Percentiles rank a stretch among this genome's conserved stretches.
Evolutionary conservation across 176 grass and related monocot species (phyloP).

Genomic region (Hordeum marinum): DNA sequence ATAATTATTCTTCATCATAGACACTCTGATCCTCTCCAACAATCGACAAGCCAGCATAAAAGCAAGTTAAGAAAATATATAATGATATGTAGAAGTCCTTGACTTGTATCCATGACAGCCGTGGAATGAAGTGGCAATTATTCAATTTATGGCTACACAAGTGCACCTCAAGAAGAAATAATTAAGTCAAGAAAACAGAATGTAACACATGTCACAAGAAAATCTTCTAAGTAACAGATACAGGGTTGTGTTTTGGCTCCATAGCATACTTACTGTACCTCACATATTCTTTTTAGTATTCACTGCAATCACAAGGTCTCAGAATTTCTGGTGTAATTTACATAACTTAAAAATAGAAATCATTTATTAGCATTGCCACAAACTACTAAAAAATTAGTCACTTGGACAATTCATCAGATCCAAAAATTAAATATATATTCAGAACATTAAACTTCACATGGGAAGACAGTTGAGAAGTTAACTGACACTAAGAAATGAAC

Average conservation of each 20-base stretch:
- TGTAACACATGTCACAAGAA: not conserved
- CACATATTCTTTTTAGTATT: not conserved
- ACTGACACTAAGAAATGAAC: no score
- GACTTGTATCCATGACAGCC: not conserved
- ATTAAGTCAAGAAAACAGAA: not conserved
- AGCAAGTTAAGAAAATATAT: not conserved
- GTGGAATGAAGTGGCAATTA: not conserved
- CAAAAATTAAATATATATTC: no score
- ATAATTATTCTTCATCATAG: no score
- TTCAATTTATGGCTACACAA: not conserved
- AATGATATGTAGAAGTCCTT: not conserved
- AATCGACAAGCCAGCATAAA: slow-evolving; percentile 14
- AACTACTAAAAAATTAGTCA: not conserved
- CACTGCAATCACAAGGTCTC: not conserved
- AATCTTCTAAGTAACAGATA: not conserved
- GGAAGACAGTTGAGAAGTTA: not conserved
- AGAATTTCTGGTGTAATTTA: not conserved
- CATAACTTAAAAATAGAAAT: not conserved
- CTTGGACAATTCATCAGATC: not conserved
- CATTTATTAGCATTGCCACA: not conserved
- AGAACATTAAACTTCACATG: not conserved
- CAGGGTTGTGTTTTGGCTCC: not conserved
- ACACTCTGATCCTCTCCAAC: slow-evolving; percentile 2
- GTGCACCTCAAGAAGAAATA: not conserved
- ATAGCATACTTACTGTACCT: not conserved